Evolutionary conservation across 73 alveolate genomes (phyloP), one percentile per base, ranked within the genome.

Genomic region (Blepharisma stoltei): DNA sequence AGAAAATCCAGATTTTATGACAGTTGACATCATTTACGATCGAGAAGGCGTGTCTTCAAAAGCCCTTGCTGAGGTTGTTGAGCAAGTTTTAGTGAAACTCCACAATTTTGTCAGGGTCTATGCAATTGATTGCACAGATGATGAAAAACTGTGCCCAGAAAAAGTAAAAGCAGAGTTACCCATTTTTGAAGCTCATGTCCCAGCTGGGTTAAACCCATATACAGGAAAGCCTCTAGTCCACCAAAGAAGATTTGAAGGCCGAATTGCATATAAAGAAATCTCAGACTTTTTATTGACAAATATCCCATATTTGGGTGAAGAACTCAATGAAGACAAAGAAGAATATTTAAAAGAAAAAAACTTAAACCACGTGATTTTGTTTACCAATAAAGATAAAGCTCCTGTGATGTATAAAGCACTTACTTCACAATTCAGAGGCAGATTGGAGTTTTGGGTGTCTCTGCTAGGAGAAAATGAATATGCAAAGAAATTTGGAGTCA

Each of bases 311-410:
- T 25, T 60, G 23, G 73, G 73, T 5, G 73, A 60, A 9, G 14
- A 20, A 4, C 38, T 60, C 18, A 25, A 14, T n/a, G 18, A 18
- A 2, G 46, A n/a, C 5, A 20, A n/a, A 18, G 23, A 18, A 14
- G 46, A 60, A 14, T 14, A 25, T 11, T 60, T 60, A 14, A 8
- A 20, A 25, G 37, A 14, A 66, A 54, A 77, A 25, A 38, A 60
- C 14, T n/a, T n/a, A 25, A 60, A 60, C 23, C 14, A 60, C 14
- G 73, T 60, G 0, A 60, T 60, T 60, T 25, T 60, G 37, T 60
- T 60, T 60, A 60, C 73, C 18, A 60, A 60, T 60, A 60, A 60
- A 60, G 73, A 60, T 18, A 60, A 60, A 60, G 73, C 23, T 25
- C 73, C 73, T 1, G 73, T 60, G 14, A 60, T 60, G 14, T 60